Base-by-base conservation (phyloP, 352 stramenopile genomes). In the Phytophthora palmivora region DNA sequence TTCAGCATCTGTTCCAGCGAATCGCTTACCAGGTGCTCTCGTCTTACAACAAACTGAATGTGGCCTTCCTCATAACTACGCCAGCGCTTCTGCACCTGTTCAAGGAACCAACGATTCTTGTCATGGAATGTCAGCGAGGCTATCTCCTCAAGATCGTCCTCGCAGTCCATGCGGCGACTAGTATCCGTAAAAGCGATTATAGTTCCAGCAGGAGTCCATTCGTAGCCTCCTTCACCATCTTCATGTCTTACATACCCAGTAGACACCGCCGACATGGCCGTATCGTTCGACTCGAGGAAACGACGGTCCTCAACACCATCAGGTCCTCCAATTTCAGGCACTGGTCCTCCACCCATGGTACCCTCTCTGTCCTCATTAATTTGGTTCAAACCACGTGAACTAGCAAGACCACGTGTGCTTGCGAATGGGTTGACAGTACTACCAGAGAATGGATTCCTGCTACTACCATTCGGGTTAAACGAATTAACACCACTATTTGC, bases 1-100 rank as follows among this genome's bases (percentile, higher is more conserved):
- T 91, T 93, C 52, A 95, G 80, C 80, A 94, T 91, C 46, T 94
- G 87, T 58, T 95, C 84, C 43, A 95, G 78, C 18, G 87, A 96
- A 67, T 97, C 91, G 19, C 73, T 81, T 2, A 97, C 73, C 10
- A 97, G 57, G 42, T 93, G 66, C 12, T 89, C 76, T 10, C 89
- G 82, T 28, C 81, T 74, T 34, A 97, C 83, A 32, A 95, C 66
- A 57, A 94, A 94, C 63, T 92, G 83, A 49, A 94, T 91, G 63
- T 94, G 85, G 6, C 86, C 85, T 19, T 93, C 76, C n/a, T 92
- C 85, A 36, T 92, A 94, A 26, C 71, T 91, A 12, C 84, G 70
- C 84, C 84, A 93, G 32, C 80, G 80, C 62, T 90, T 89, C 43
- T 78, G 70, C 33, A 92, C 82, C 69, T 94, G 76, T 47, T 79